Percentiles rank a stretch among this genome's conserved stretches.
Conservation (phyloP, 306 rosid species). For the Herpetospermum pedunculosum region DNA sequence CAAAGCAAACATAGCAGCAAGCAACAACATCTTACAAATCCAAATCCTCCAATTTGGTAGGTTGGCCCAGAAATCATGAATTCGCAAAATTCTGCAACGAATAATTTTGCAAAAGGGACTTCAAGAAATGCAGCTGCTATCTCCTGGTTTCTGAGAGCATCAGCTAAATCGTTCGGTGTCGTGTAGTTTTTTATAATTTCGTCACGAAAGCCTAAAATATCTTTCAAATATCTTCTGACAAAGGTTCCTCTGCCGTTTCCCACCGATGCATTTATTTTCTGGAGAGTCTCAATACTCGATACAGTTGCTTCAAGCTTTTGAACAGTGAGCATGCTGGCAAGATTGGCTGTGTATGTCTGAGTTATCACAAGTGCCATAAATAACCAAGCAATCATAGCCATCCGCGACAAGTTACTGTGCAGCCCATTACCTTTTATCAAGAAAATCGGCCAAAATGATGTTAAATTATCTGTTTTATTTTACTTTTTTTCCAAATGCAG, state of each 20-base stretch:
- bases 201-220: slow-evolving; percentile 7
- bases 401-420: slow-evolving; percentile 30
- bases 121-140: slow-evolving; percentile 37
- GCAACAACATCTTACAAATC: slow-evolving; percentile 9
- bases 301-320: slow-evolving; percentile 29
- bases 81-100: slow-evolving; percentile 32
- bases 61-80: slow-evolving; percentile 25
- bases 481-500: not conserved
- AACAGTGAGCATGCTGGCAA: slow-evolving; percentile 34
- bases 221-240: slow-evolving; percentile 12
- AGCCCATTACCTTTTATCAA: slow-evolving; percentile 19
- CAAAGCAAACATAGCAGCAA: not conserved
- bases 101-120: slow-evolving; percentile 26
- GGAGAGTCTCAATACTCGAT: slow-evolving; percentile 15
- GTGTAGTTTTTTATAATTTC: slow-evolving; percentile 8
- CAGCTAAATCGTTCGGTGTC: slow-evolving; percentile 15
- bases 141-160: slow-evolving; percentile 24
- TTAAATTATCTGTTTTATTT: not conserved
- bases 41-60: slow-evolving; percentile 37
- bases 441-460: not conserved
- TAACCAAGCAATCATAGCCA: slow-evolving; percentile 36
- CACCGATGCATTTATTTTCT: slow-evolving; percentile 13
- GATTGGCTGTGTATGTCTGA: slow-evolving; percentile 38
- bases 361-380: slow-evolving; percentile 35
- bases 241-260: slow-evolving; percentile 28